Base-by-base conservation (phyloP, 805 yeast species). In the Jamesozyma lodderae region DNA sequence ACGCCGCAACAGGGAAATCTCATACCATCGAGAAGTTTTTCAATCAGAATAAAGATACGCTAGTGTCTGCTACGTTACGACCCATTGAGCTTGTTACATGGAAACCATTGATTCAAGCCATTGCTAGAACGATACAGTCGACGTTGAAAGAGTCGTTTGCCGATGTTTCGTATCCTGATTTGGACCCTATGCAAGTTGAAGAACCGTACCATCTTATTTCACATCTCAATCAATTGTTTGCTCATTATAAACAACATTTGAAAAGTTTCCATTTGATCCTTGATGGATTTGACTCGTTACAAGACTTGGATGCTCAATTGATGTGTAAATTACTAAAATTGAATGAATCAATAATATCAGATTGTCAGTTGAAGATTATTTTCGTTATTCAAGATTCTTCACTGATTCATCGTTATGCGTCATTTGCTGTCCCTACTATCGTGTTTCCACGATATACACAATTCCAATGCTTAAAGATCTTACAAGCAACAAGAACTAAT, bases 211-310 rank as follows among this genome's bases (percentile, higher is more conserved):
- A 52, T 16, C 33, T 59, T n/a, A 43, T 51, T 4, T 50, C 48
- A 25, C 45, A 48, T 33, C 28, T 59, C 37, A 39, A 43, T 6
- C 36, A 22, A 13, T 37, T 31, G 22, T 50, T 17, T 42, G 16
- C 13, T 3, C 16, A n/a, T 23, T 38, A 38, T 22, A 16, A 11
- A 17, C n/a, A 24, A 6, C 13, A 23, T n/a, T n/a, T n/a, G 11
- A 18, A 29, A 4, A 50, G 41, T 34, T 37, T 52, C 13, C 52
- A 41, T 33, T 37, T 58, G n/a, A 39, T 56, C 2, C 43, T 50
- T 25, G 64, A 59, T 47, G 62, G 61, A 10, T 46, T 59, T 18
- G 63, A 59, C 36, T 45, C 45, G 21, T 41, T 58, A n/a, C 55
- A 53, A 32, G 62, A 59, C 40, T 33, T 59, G 8, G 62, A 59